Evolutionary conservation across 768 basidiomycete genomes (phyloP), one percentile per base, ranked within the genome.

Genomic region (Mycena rosella): DNA sequence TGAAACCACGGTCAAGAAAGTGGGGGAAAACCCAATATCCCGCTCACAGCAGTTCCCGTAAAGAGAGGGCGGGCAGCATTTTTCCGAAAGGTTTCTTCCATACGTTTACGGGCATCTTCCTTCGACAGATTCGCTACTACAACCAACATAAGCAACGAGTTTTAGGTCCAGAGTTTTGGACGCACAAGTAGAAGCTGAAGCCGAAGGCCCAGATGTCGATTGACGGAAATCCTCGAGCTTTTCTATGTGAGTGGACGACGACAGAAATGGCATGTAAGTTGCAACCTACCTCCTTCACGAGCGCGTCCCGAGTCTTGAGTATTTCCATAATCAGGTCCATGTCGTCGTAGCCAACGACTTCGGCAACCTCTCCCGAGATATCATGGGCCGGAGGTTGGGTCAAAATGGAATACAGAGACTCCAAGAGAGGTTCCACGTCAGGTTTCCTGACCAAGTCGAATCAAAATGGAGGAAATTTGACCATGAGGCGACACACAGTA

Each of bases 291-390:
- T 89, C 81, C 70, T 81, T 70, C 30, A 78, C 81, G 34, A 91
- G 74, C 1, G 77, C 74, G 9, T 71, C 67, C 24, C 96, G 88
- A 32, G 88, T 83, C 20, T 81, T 75, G 2, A 98, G 77, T 29
- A 98, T 85, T 45, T 92, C 87, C 79, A 86, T 87, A 10, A 92
- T 88, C 36, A 96, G 80, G 29, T 94, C 94, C 53, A 98, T 88
- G 20, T 91, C 87, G 55, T 97, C 93, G 75, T 91, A 94, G 3
- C 96, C 97, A 52, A 96, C 76, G 13, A 94, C 80, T 66, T 98
- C 96, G 10, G 86, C 87, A 13, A 98, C 76, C 71, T 94, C 91
- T 29, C 81, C 87, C 29, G 94, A 92, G 32, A 98, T 91, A 24
- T 87, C 88, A 32, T 96, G 93, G 69, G 91, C 84, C 7, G 82